Conservation (phyloP, 2,329 filamentous ascomycete species). For the Cylindrodendrum hubeiense region DNA sequence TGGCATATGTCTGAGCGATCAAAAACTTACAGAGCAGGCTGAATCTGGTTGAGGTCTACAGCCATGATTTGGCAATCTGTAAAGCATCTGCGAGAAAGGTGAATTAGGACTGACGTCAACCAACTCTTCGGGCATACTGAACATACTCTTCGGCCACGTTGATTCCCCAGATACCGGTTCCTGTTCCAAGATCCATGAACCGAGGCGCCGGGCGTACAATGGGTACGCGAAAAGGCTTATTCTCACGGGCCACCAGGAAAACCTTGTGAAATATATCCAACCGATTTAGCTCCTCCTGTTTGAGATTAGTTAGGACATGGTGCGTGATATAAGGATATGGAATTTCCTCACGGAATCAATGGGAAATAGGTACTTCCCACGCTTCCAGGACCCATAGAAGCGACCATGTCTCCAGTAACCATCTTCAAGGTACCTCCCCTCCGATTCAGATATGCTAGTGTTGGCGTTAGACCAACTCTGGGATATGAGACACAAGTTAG, state of each 20-base stretch:
- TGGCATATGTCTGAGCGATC: background rate
- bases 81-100: conserved; percentile 36
- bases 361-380: conserved; percentile 80
- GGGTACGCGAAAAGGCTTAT: conserved; percentile 45
- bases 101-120: background rate
- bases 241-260: conserved; percentile 73
- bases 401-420: conserved; percentile 73
- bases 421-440: conserved; percentile 38
- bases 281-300: conserved; percentile 78
- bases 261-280: conserved; percentile 87
- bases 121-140: conserved; percentile 58
- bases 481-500: background rate
- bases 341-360: conserved; percentile 75
- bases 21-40: conserved; percentile 52
- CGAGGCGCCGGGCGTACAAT: conserved; percentile 42
- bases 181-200: conserved; percentile 80
- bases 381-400: conserved; percentile 75
- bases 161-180: conserved; percentile 92
- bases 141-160: conserved; percentile 80
- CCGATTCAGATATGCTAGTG: conserved; percentile 34
- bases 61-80: conserved; percentile 49
- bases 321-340: background rate
- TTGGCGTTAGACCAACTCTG: conserved; percentile 29
- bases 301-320: conserved; percentile 28
- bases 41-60: conserved; percentile 55